Conservation (phyloP, 306 rosid genomes). For the Vigna nakashimae region DNA sequence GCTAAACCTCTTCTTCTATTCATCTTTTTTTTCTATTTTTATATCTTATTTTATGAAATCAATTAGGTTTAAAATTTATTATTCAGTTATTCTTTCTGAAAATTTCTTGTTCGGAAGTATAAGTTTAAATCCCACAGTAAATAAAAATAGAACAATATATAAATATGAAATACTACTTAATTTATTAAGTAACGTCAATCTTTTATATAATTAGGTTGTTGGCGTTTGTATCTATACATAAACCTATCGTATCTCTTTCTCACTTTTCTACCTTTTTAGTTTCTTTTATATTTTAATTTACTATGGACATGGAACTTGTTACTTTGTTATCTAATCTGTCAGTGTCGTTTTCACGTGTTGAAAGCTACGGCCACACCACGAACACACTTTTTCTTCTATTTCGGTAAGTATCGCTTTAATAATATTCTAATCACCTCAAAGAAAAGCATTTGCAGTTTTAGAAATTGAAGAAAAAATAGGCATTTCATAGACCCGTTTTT, state of each 20-base stretch:
- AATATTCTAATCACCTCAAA: neutral
- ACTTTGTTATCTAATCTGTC: neutral
- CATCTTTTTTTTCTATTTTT: no score
- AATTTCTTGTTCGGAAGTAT: no score
- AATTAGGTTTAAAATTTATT: no score
- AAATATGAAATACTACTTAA: rapidly evolving
- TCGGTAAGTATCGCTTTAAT: neutral
- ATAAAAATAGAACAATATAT: no score
- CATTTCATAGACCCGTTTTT: neutral
- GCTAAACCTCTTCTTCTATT: neutral
- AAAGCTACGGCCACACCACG: neutral
- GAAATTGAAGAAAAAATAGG: neutral
- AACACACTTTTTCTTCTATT: neutral
- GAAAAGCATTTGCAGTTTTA: neutral
- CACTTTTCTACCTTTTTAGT: neutral
- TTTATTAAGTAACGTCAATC: no score
- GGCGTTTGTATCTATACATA: no score
- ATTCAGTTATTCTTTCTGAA: no score
- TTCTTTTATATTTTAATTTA: neutral
- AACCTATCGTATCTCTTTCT: no score
- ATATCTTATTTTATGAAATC: no score
- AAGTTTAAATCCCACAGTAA: no score
- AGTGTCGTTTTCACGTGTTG: slow-evolving; percentile 18
- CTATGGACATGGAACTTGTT: slow-evolving; percentile 1
- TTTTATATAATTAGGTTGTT: no score